Base-by-base conservation (phyloP, 2,329 filamentous ascomycete species). In the Dissoconium aciculare region DNA sequence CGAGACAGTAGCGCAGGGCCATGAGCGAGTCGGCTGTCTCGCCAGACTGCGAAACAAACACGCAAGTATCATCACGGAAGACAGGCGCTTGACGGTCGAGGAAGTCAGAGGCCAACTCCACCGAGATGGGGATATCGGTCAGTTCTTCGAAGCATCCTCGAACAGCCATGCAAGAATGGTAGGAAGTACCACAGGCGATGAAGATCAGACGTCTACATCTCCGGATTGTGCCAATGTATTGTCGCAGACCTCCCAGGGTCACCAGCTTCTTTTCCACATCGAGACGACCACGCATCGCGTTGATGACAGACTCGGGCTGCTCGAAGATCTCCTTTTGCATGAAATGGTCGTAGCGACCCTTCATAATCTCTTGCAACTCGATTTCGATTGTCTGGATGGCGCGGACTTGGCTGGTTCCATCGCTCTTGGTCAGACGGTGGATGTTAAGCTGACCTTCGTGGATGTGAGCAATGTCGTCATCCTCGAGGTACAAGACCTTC, bases 251-350 rank as follows among this genome's bases (percentile, higher is more conserved):
- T 68, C 89, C 89, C 15, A 98, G 75, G 6, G 87, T 95, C 49
- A 98, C 85, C 35, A 74, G 80, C 71, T 91, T 92, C 69, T 94
- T 92, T 50, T 74, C 78, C 37, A 79, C 69, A 59, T 98, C 89
- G 50, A 98, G 68, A 64, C 89, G 89, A 63, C 89, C 89, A 74
- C 89, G 83, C 89, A 98, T 98, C 45, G 89, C 94, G 72, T 98
- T 98, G 66, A 98, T 77, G 39, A 98, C 83, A 10, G 89, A 98
- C 64, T 98, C 89, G 53, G 89, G 89, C 68, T 98, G 89, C 70
- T 98, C 89, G 59, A 98, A 98, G 53, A 98, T 98, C 61, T 98
- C 89, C 74, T 98, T 98, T 60, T 98, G 89, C 89, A 98, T 98
- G 70, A 94, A 98, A 67, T 98, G 89, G 60, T 98, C 89, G 62